Conservation (phyloP, 805 yeast genomes). For the Myxozyma monticola region DNA sequence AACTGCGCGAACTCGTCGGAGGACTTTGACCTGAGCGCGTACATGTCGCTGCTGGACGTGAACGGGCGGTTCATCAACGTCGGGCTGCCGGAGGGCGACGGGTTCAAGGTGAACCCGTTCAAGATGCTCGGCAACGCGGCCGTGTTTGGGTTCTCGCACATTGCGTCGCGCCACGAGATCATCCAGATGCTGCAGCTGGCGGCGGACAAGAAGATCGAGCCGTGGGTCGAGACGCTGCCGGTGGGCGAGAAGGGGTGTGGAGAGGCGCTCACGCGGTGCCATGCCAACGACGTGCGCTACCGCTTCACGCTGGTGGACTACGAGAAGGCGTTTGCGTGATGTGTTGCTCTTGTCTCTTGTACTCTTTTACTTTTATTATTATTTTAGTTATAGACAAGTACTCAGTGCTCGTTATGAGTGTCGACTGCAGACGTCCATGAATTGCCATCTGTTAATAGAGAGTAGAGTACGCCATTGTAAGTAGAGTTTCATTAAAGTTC, state of each 20-base stretch:
- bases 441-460: too few species aligned
- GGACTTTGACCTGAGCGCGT: slow-evolving; percentile 50
- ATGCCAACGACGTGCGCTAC: slow-evolving; percentile 42
- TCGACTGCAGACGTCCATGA: too few species aligned
- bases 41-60: slow-evolving; percentile 53
- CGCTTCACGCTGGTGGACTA: slow-evolving; percentile 48
- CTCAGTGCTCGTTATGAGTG: too few species aligned
- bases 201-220: slow-evolving; percentile 44
- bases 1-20: slow-evolving; percentile 55
- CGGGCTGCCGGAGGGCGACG: slow-evolving; percentile 54
- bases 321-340: slow-evolving; percentile 47
- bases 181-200: slow-evolving; percentile 65
- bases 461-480: too few species aligned
- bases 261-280: slow-evolving; percentile 41
- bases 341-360: slow-evolving; percentile 21
- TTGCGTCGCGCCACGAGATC: slow-evolving; percentile 66
- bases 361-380: too few species aligned
- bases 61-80: slow-evolving; percentile 60
- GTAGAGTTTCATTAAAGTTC: too few species aligned
- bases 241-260: slow-evolving; percentile 40
- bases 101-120: slow-evolving; percentile 18
- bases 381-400: too few species aligned
- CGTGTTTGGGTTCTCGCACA: slow-evolving; percentile 57
- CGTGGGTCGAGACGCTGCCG: slow-evolving; percentile 40
- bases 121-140: slow-evolving; percentile 37